A percentile compares a stretch with the other conserved stretches of the same genome.
Evolutionary conservation across 1,139 yeast genomes (phyloP).

Genomic region (Taiozyma onychis): DNA sequence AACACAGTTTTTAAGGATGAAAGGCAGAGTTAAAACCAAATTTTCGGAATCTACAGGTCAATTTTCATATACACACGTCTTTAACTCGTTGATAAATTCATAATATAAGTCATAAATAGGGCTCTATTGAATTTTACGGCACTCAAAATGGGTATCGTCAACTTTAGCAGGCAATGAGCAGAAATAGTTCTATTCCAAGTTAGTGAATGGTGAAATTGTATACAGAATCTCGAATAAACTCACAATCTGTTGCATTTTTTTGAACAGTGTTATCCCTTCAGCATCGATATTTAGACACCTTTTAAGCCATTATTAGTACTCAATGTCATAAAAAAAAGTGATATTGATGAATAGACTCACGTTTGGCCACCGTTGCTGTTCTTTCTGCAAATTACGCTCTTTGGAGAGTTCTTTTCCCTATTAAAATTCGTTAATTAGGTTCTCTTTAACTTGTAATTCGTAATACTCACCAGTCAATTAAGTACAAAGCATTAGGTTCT

Average conservation of each 20-base stretch:
- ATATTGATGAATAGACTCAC: conserved; percentile 10
- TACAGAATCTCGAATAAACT: conserved; percentile 4
- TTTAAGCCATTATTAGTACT: background rate
- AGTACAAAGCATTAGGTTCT: conserved; percentile 15
- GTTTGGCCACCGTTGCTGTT: conserved; percentile 22
- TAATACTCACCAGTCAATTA: conserved; percentile 21
- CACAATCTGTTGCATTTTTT: conserved; percentile 22
- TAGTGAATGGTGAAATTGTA: background rate
- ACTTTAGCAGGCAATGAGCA: conserved; percentile 22
- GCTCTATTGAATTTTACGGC: conserved; percentile 16
- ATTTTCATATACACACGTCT: background rate
- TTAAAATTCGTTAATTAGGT: background rate
- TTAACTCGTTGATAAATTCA: too few relatives aligned
- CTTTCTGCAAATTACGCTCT: conserved; percentile 23
- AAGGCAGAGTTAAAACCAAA: too few relatives aligned
- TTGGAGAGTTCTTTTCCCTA: conserved; percentile 9
- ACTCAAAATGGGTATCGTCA: conserved; percentile 22
- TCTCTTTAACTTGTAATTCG: too few relatives aligned
- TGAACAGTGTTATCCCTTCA: conserved; percentile 19
- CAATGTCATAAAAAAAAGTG: too few relatives aligned
- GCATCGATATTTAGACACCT: conserved; percentile 20
- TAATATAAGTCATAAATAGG: background rate
- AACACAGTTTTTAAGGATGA: too few relatives aligned
- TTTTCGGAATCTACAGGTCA: background rate
- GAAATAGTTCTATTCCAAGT: conserved; percentile 17